Conservation (phyloP, 2,329 filamentous ascomycete genomes). For the Nothophoma quercina region DNA sequence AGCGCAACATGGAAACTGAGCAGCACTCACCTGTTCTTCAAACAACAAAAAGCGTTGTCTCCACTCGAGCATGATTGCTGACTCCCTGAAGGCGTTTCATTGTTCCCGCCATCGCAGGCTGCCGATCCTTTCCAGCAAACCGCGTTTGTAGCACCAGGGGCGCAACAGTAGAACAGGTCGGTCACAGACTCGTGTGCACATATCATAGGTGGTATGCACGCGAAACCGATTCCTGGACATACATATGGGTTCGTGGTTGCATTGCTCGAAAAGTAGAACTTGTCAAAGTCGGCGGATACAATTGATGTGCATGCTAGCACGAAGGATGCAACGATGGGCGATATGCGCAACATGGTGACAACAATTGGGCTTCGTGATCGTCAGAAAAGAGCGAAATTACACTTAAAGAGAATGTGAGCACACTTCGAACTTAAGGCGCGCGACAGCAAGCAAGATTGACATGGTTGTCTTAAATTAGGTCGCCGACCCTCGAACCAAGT, state of each 20-base stretch:
- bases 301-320: not conserved
- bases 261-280: conserved; percentile 25
- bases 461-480: conserved; percentile 12
- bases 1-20: too few relatives aligned
- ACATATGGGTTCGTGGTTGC: conserved; percentile 17
- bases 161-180: conserved; percentile 27
- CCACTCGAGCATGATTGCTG: conserved; percentile 20
- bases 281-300: conserved; percentile 14
- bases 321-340: not conserved
- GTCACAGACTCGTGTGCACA: conserved; percentile 24
- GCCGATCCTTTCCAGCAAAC: conserved; percentile 22
- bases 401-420: not conserved
- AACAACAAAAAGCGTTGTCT: conserved; percentile 24
- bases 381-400: not conserved
- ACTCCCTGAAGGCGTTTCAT: conserved; percentile 12
- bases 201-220: conserved; percentile 20
- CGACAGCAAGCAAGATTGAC: conserved; percentile 1
- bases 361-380: not conserved
- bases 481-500: conserved; percentile 6
- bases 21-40: conserved; percentile 19
- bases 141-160: conserved; percentile 13
- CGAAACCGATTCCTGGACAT: conserved; percentile 15
- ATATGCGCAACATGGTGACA: conserved; percentile 3
- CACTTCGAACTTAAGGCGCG: not conserved
- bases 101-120: conserved; percentile 12